Evolutionary conservation across 1,284 basidiomycete genomes (phyloP), one percentile per base, ranked within the genome.

Genomic region (Amylostereum areolatum): DNA sequence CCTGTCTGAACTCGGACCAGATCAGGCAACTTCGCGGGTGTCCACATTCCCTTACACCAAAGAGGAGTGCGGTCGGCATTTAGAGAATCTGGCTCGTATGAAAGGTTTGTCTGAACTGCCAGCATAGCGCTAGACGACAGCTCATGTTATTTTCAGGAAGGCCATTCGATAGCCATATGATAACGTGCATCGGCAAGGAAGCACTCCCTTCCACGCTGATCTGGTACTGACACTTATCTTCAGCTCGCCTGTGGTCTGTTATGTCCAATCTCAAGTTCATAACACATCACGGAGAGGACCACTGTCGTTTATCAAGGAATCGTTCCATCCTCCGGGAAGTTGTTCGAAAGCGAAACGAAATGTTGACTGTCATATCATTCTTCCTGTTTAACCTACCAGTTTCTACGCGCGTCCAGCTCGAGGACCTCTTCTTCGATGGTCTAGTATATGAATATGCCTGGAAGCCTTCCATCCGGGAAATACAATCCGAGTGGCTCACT

Each of bases 201-300:
- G 18, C 18, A 1, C 18, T 18, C 18, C 1, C 18, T 18, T 18
- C 1, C 1, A 18, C 18, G 18, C 18, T 18, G 18, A 18, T 18
- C 18, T 18, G 18, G 18, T 1, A 18, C 18, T 18, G 18, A 18
- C 18, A 18, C 18, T 18, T 18, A 1, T 18, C 18, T 18, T 18
- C 18, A 18, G 18, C 18, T 1, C 18, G 18, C 18, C 18, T 18
- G 18, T 31, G 34, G 25, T 35, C 27, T 39, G 43, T 7, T 34
- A 29, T 29, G 77, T 74, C 60, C 34, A 65, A 67, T 46, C 67
- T 75, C 53, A 64, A 76, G 52, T 69, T 72, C 48, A 59, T 67
- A 39, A 77, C 66, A 0, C 72, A 76, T 50, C 75, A 74, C 47
- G 79, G 76, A 4, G 68, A 81, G 59, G 67, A 71, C 49, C 56